A percentile compares a stretch with the other conserved stretches of the same genome.
Evolutionary conservation across 2,329 filamentous ascomycete genomes (phyloP).

Genomic region (Colletotrichum orchidophilum): DNA sequence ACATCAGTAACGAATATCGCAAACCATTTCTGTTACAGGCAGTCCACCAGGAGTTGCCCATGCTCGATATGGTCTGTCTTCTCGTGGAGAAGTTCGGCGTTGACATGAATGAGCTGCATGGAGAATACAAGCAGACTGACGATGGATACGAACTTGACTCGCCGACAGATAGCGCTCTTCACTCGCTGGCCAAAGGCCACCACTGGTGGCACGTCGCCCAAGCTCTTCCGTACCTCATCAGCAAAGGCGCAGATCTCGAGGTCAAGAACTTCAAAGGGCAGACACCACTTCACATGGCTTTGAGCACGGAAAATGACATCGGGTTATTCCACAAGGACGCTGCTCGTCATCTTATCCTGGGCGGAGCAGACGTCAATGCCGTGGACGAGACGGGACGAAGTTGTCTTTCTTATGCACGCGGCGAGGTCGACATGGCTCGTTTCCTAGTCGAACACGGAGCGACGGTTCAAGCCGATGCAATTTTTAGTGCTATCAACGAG

Average conservation of each 20-base stretch:
- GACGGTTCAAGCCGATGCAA: constrained; percentile 11
- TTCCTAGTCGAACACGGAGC: constrained; percentile 25
- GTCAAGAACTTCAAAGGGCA: neutral
- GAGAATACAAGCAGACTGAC: neutral
- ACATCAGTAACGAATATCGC: neutral
- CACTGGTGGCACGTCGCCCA: constrained; percentile 33
- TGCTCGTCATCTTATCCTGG: neutral
- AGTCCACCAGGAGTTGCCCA: constrained; percentile 42
- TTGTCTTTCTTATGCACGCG: constrained; percentile 23
- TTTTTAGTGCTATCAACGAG: constrained; percentile 35
- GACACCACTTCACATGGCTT: constrained; percentile 28
- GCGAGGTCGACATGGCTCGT: constrained; percentile 11
- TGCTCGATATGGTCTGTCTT: constrained; percentile 45
- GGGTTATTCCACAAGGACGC: constrained; percentile 5
- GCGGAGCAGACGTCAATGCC: constrained; percentile 25
- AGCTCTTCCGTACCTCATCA: constrained; percentile 29
- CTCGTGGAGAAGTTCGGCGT: constrained; percentile 45
- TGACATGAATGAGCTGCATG: constrained; percentile 40
- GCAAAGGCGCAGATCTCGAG: constrained; percentile 12
- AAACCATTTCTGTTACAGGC: constrained; percentile 39
- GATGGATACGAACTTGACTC: neutral
- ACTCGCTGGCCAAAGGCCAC: neutral
- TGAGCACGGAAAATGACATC: neutral
- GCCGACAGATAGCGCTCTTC: neutral
- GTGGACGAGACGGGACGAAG: constrained; percentile 12